Evolutionary conservation across 139 green algal species (phyloP), one percentile per base, ranked within the genome.

Genomic region (Closterium sp.): DNA sequence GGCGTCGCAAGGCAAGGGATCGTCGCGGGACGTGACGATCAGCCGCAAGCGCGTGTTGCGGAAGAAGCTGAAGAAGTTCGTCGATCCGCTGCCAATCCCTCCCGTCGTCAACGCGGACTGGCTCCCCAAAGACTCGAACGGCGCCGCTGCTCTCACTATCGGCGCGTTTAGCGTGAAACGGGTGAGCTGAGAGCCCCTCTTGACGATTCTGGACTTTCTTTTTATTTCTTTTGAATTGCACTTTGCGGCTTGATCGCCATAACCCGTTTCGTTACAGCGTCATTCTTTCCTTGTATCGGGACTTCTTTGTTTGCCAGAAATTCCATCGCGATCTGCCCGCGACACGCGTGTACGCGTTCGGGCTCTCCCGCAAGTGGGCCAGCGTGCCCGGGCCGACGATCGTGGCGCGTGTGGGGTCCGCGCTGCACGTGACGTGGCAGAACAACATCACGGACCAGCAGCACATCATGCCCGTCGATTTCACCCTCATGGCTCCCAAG

Each of bases 391-490:
- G 89, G 16, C 89, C 89, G 34, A 88, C 66, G 30, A 35, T 91
- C 34, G 31, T 30, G 31, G 31, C 64, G 28, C n/a, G 36, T 31
- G 31, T 86, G 31, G 5, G 55, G 23, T 31, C 32, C n/a, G 28
- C 83, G 19, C 31, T 89, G 25, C 34, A 30, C 31, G 28, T 92
- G n/a, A 85, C 25, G 64, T 92, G 89, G 89, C 31, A 34, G 4
- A 92, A 90, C 86, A 34, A 90, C 34, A 90, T 92, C 86, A 34
- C 28, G 33, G 83, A 89, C 10, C n/a, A 25, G 25, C 81, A 83
- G 32, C 83, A 88, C 9, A 55, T 90, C 32, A 43, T 92, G 35
- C 85, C 85, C n/a, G 38, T 89, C 32, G 83, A 92, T 64, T 30
- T 23, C 34, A 43, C 28, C n/a, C 30, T 33, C 30, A 36, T 32